Base-by-base conservation (phyloP, 2,329 filamentous ascomycete species). In the Pseudogymnoascus sp. region DNA sequence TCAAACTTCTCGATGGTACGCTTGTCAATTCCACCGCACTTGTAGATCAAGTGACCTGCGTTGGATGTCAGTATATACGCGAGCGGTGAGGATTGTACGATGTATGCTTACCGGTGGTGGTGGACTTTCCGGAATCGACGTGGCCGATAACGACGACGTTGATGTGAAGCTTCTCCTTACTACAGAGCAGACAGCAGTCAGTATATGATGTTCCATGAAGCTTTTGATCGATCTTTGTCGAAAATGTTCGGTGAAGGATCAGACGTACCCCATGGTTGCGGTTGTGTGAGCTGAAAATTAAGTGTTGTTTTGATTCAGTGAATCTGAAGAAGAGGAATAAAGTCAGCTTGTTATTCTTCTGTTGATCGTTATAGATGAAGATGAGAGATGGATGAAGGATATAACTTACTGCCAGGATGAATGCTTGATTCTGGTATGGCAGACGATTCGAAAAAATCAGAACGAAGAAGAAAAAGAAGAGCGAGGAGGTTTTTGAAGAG, bases 1-100 rank as follows among this genome's bases (percentile, higher is more conserved):
- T 99, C 95, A 89, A 99, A 99, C 90, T 99, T 99, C 90, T 99
- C 95, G 80, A 99, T 99, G 82, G 93, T 98, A 92, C 95, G 93
- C 88, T 93, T 92, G 91, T 99, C 95, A 79, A 98, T 99, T 92
- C 95, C 95, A 90, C 95, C 95, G 87, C 95, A 98, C 90, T 99
- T 93, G 92, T 98, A 98, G 90, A 99, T 98, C 88, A 99, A 89
- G 86, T 93, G 88, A 81, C 88, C 87, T 75, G 81, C 90, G 79
- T 80, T 74, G 75, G 72, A 73, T 72, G 68, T 72, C 67, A 72
- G 60, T 63, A 63, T 65, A 61, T 62, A 61, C 54, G 48, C 60
- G 34, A 62, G 45, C 62, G 6, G 48, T 66, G 36, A 51, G 13
- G 43, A 57, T 51, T 19, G 23, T 31, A 34, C 31, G 39, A 60